phyloP scores from a whole-genome alignment of 768 basidiomycete species.

The Tricholoma sp. region DNA sequence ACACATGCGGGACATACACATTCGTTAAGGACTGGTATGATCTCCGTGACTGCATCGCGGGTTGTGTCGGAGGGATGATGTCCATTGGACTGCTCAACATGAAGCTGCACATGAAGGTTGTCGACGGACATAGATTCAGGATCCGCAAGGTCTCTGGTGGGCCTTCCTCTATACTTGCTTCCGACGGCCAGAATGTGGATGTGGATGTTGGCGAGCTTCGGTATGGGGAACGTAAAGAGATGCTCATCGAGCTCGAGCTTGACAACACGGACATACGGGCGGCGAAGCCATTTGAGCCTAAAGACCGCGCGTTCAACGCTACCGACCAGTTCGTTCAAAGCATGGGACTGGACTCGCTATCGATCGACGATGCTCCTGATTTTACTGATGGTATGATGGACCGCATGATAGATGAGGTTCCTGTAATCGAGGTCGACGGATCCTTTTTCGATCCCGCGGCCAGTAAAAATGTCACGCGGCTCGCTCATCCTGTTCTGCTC shows the following conservation, averaged over 20 bases:
- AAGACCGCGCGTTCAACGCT: conserved; percentile 54
- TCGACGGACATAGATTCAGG: conserved; percentile 85
- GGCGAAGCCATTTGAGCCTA: conserved; percentile 21
- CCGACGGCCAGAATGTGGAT: conserved; percentile 93
- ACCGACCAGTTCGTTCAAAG: conserved; percentile 87
- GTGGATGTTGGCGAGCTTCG: conserved; percentile 91
- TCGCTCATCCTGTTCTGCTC: conserved; percentile 91
- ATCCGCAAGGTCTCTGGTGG: conserved; percentile 95
- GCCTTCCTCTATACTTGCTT: conserved; percentile 76
- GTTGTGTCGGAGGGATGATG: conserved; percentile 95
- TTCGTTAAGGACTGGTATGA: conserved; percentile 99
- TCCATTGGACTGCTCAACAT: conserved; percentile 89
- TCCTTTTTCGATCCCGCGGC: conserved; percentile 91
- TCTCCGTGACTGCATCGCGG: conserved; percentile 86
- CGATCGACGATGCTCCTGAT: conserved; percentile 68
- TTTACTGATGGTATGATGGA: conserved; percentile 93
- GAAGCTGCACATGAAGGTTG: conserved; percentile 93
- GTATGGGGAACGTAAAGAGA: conserved; percentile 96
- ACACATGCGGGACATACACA: conserved; percentile 95
- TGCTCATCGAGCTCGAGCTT: conserved; percentile 93
- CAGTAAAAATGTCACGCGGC: conserved; percentile 75
- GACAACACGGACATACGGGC: conserved; percentile 65
- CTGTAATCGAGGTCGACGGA: conserved; percentile 93
- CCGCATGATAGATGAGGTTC: conserved; percentile 95
- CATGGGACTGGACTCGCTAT: conserved; percentile 72